Percentiles rank a stretch among this genome's conserved stretches.
Conservation (phyloP, 257 asterid species). For the Coffea canephora region DNA sequence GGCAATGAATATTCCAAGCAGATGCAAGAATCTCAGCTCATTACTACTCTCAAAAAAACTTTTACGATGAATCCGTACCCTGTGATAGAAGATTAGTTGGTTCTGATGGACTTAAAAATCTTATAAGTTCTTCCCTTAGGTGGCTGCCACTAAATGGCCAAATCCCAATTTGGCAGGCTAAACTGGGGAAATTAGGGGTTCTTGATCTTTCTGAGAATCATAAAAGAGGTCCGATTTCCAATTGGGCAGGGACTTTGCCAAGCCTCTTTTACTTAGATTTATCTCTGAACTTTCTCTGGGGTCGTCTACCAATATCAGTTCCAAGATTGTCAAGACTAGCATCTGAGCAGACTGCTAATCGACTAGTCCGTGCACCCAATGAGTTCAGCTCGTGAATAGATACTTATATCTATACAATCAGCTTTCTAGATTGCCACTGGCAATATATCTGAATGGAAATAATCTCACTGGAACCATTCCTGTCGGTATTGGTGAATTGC, state of each 20-base stretch:
- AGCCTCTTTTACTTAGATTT: conserved; percentile 85
- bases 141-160: conserved; percentile 67
- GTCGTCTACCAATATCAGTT: conserved; percentile 62
- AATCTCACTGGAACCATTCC: conserved; percentile 67
- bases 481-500: conserved; percentile 56
- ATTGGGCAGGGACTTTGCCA: conserved; percentile 63
- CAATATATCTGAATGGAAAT: conserved; percentile 64
- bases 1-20: conserved; percentile 57
- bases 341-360: conserved; percentile 44
- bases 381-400: conserved; percentile 60
- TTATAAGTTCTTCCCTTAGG: conserved; percentile 71
- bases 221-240: conserved; percentile 53
- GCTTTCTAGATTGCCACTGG: conserved; percentile 76
- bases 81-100: conserved; percentile 37
- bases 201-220: too few species aligned
- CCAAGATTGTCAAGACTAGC: conserved; percentile 51
- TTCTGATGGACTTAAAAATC: conserved; percentile 48
- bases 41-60: conserved; percentile 65
- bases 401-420: conserved; percentile 59
- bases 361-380: conserved; percentile 32
- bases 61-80: conserved; percentile 60
- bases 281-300: conserved; percentile 53
- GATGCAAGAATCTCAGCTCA: conserved; percentile 69
- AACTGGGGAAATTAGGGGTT: background rate
- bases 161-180: conserved; percentile 63